These are phyloP conservation scores for Wallacemonas sp. DNA, from an alignment of 208 protist genomes.

Conservation along the genomic window DNA sequence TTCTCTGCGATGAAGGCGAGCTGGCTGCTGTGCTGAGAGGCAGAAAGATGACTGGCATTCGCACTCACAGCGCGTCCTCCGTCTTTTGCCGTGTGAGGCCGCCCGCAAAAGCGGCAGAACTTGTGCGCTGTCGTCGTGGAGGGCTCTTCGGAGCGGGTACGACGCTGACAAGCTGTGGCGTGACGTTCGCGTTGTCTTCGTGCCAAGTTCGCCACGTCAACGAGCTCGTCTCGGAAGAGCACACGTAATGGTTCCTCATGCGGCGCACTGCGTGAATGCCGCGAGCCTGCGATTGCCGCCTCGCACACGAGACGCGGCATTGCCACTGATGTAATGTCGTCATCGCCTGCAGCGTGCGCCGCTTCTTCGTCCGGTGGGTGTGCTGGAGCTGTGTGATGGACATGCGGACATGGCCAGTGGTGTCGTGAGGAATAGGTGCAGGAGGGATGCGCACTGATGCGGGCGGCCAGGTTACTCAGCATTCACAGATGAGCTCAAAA, in stretches of 20 bases:
- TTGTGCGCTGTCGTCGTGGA: too few species aligned
- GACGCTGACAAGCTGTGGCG: too few species aligned
- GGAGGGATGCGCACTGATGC: conserved; percentile 36
- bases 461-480: conserved; percentile 25
- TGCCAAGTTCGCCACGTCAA: neutral
- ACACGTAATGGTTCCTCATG: neutral
- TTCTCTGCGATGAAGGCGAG: too few species aligned
- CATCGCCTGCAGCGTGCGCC: conserved; percentile 3
- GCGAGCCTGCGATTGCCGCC: neutral
- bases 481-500: conserved; percentile 6
- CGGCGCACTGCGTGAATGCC: neutral
- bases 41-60: too few species aligned
- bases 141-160: too few species aligned
- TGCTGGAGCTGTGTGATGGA: conserved; percentile 21
- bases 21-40: too few species aligned
- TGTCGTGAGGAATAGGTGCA: conserved; percentile 32
- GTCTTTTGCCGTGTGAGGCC: neutral
- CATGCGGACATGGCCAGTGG: conserved; percentile 57
- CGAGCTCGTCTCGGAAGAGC: neutral
- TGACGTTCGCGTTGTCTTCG: neutral
- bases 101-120: neutral
- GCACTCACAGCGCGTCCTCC: too few species aligned
- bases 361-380: conserved; percentile 14
- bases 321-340: neutral
- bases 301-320: conserved; percentile 1